Evolutionary conservation across 2,329 filamentous ascomycete genomes (phyloP), one percentile per base, ranked within the genome.

Genomic region (Cyphellophora europaea): DNA sequence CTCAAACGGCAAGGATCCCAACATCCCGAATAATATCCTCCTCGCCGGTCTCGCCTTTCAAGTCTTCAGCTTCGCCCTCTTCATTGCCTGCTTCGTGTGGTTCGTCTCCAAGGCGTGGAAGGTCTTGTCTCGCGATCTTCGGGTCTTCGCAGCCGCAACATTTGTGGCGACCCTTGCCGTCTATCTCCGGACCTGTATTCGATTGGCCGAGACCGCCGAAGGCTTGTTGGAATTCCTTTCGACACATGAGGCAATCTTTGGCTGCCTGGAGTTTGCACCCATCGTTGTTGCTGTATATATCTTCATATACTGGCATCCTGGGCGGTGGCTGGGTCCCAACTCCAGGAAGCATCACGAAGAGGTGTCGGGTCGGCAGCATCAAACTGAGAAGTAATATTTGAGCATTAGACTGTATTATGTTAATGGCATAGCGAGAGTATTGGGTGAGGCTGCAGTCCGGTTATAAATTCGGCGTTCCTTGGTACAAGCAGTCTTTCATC

Each of bases 11-110:
- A 57, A 66, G 33, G 67, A 72, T 45, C 67, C 71, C 0, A 66
- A 59, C 2, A 62, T 56, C 1, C 61, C 65, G 2, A 75, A 75
- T 47, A 65, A 72, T 40, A 72, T 76, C 43, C 53, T 76, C 2
- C 59, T 75, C 1, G 70, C 62, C 1, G 72, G 72, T 6, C 51
- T 76, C 3, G 66, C 66, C 0, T 68, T 74, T 38, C 72, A 76
- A 44, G 66, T 67, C 5, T 66, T 71, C 36, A 60, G 63, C 0
- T 71, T 74, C 32, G 56, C 63, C 10, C 48, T 67, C 4, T 57
- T 67, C 44, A 74, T 73, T 44, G 58, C 62, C 28, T 49, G 48
- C 0, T 52, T 64, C 0, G 51, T 45, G 3, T 52, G 52, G 3
- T 71, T 70, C 34, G 42, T 69, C 27, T 52, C 55, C 32, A 55